Evolutionary conservation across 176 grass and related monocot genomes (phyloP), one percentile per base, ranked within the genome.

Genomic region (Musa itinerans): DNA sequence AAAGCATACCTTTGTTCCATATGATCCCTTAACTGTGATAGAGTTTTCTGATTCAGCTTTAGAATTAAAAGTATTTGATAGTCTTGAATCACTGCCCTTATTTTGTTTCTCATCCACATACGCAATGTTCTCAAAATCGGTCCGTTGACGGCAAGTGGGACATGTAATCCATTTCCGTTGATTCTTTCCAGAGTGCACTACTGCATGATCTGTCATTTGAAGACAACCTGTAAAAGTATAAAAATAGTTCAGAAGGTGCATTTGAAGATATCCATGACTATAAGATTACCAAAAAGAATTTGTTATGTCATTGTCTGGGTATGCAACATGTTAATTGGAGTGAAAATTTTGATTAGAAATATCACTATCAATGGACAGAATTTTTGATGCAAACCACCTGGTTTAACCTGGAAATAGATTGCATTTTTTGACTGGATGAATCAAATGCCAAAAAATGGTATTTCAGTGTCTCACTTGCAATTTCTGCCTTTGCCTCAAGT

Each of bases 1-100:
- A 53, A 86, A 82, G 48, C n/a, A 80, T 61, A 96, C 90, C 90
- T 97, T 97, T 78, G 90, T 97, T 79, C 94, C 90, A 68, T 97
- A 97, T 65, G 94, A 97, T 16, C 94, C 94, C 89, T 86, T 78
- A 48, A 93, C 82, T 72, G 78, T 52, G 79, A 97, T 88, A 82
- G 72, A 67, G 13, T 68, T 85, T 79, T 93, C 90, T 89, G 78
- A 71, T 69, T 74, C 71, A 80, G 79, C 76, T 53, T 91, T 82
- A 71, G 80, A 71, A 52, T 83, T 72, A 48, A 19, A 72, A 65
- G 65, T 19, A 70, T 58, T 76, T 74, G 77, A 26, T 65, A 23
- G 50, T 74, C 52, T 52, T 64, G 54, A 78, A 85, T 84, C 76
- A 89, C 52, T 23, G 69, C 79, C 77, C 17, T 68, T 79, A 69